A percentile compares a stretch with the other conserved stretches of the same genome.
Evolutionary conservation across 306 rosid genomes (phyloP).

Genomic region (Elaeagnus macrophylla): DNA sequence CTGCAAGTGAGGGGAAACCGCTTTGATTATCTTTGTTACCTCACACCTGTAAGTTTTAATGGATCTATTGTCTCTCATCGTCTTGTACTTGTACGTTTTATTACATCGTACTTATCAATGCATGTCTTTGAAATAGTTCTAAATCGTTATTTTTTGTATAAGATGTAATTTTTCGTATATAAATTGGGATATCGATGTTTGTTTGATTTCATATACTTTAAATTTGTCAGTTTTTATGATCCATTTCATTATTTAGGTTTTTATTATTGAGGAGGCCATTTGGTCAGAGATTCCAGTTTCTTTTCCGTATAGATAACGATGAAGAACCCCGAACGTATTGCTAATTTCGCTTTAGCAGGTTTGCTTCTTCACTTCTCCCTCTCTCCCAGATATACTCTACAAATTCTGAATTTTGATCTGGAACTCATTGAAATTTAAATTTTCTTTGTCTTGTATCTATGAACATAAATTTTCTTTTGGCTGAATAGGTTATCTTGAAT

Average conservation of each 20-base stretch:
- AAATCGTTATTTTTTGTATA: too few relatives aligned
- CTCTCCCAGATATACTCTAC: neutral
- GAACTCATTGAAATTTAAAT: too few relatives aligned
- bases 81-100: too few relatives aligned
- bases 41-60: constrained; percentile 23
- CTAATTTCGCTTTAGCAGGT: constrained; percentile 89
- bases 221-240: constrained; percentile 4
- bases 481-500: too few relatives aligned
- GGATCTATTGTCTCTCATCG: neutral
- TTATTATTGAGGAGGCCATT: constrained; percentile 42
- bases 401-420: too few relatives aligned
- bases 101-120: too few relatives aligned
- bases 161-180: too few relatives aligned
- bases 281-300: constrained; percentile 17
- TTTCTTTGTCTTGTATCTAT: too few relatives aligned
- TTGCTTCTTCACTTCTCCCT: constrained; percentile 4
- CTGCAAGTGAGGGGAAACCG: constrained; percentile 28
- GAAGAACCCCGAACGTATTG: constrained; percentile 78
- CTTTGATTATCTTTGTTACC: constrained; percentile 18
- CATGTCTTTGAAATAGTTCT: too few relatives aligned
- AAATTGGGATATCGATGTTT: too few relatives aligned
- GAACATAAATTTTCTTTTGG: too few relatives aligned
- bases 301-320: constrained; percentile 19
- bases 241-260: constrained; percentile 20
- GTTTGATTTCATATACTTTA: neutral